Conservation (phyloP, 768 basidiomycete species). For the Termitomyces sp. region DNA sequence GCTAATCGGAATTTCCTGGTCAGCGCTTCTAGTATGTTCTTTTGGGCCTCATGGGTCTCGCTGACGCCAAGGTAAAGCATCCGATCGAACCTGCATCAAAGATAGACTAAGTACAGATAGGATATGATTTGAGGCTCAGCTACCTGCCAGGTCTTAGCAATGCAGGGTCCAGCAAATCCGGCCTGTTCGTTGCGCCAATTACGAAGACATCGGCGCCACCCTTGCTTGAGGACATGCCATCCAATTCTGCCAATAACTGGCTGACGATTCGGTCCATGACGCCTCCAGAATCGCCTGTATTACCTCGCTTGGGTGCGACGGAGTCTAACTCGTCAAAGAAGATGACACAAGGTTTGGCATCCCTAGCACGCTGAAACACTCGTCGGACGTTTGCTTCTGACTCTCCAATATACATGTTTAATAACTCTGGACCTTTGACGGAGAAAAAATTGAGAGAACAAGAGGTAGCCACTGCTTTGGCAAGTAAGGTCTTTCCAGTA, state of each 20-base stretch:
- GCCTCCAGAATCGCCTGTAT: constrained; percentile 94
- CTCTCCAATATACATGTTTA: constrained; percentile 99
- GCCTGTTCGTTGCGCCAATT: constrained; percentile 93
- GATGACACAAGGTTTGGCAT: constrained; percentile 91
- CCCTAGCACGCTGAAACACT: constrained; percentile 87
- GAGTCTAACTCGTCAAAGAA: constrained; percentile 98
- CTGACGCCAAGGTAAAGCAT: constrained; percentile 96
- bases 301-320: constrained; percentile 91
- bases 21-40: constrained; percentile 83
- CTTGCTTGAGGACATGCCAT: constrained; percentile 74
- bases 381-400: constrained; percentile 96
- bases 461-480: constrained; percentile 95
- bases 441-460: constrained; percentile 96
- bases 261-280: constrained; percentile 99
- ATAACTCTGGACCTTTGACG: constrained; percentile 92
- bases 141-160: constrained; percentile 85
- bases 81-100: constrained; percentile 81
- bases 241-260: constrained; percentile 89
- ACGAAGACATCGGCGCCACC: constrained; percentile 81
- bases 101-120: background rate
- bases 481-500: constrained; percentile 92
- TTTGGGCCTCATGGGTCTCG: constrained; percentile 79
- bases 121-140: background rate
- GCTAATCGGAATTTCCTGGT: constrained; percentile 90
- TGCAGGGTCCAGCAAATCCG: constrained; percentile 88